A percentile compares a stretch with the other conserved stretches of the same genome.
Conservation (phyloP, 371 early-diverging fungal genomes). For the Nematocida displodere region DNA sequence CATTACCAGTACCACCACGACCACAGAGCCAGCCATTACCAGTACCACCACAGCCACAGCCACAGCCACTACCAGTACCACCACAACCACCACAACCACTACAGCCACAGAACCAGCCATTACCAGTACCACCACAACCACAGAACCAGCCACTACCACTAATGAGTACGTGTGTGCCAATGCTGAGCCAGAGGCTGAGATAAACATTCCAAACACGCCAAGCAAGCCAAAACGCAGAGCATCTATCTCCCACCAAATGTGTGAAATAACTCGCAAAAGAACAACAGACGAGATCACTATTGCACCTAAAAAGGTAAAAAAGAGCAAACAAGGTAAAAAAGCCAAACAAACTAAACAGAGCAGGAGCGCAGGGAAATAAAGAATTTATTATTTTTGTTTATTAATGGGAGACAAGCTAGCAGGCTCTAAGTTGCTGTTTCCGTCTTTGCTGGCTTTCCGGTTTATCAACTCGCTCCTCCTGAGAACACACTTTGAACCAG, state of each 20-base stretch:
- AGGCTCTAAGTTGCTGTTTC: not conserved
- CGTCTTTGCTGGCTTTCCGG: not conserved
- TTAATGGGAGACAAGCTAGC: not conserved
- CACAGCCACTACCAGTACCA: not conserved
- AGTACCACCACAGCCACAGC: not conserved
- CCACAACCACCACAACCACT: not conserved
- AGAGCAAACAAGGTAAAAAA: too few relatives aligned
- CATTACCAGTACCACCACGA: not conserved
- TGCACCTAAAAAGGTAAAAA: too few relatives aligned
- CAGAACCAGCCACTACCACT: not conserved
- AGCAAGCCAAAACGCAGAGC: constrained; percentile 2
- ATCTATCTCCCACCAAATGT: constrained; percentile 27
- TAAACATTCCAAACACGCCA: too few relatives aligned
- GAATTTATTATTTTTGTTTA: not conserved
- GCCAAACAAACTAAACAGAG: too few relatives aligned
- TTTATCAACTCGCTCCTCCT: constrained; percentile 4
- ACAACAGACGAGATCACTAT: not conserved
- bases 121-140: not conserved
- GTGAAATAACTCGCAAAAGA: not conserved
- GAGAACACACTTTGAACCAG: constrained; percentile 42
- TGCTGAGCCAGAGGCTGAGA: not conserved
- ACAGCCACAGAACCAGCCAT: not conserved
- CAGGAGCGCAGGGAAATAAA: too few relatives aligned
- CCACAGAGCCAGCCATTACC: not conserved
- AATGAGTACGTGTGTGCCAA: too few relatives aligned